Evolutionary conservation across 768 basidiomycete species (phyloP).

Genomic region (Agrocybe praecox): DNA sequence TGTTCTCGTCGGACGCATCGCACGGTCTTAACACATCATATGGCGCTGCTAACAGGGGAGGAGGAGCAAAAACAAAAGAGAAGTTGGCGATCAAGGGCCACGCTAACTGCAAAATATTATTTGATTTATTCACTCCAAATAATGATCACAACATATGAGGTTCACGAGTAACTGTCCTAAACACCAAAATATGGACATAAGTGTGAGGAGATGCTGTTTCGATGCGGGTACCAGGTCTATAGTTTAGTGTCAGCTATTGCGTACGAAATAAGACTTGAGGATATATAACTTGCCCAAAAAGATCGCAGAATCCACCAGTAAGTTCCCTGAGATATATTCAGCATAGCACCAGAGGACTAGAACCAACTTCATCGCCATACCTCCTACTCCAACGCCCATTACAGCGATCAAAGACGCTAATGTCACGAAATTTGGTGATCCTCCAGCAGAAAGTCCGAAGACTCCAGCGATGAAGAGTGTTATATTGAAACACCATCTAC

Average conservation of each 20-base stretch:
- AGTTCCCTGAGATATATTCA: slow-evolving; percentile 36
- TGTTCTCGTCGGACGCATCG: no score
- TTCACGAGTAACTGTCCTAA: slow-evolving; percentile 69
- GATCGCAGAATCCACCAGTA: slow-evolving; percentile 76
- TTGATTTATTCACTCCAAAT: not conserved
- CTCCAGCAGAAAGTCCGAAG: slow-evolving; percentile 67
- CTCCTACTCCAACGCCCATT: slow-evolving; percentile 70
- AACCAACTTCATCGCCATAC: slow-evolving; percentile 21
- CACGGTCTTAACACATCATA: no score
- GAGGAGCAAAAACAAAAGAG: slow-evolving; percentile 45
- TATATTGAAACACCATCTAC: slow-evolving; percentile 66
- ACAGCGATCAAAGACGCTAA: slow-evolving; percentile 55
- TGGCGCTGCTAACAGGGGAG: no score
- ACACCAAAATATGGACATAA: slow-evolving; percentile 81
- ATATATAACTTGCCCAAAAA: slow-evolving; percentile 55
- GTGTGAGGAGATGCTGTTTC: slow-evolving; percentile 73
- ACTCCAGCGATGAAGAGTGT: slow-evolving; percentile 69
- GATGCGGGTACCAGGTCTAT: slow-evolving; percentile 69
- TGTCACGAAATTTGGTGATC: slow-evolving; percentile 52
- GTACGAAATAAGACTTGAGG: not conserved
- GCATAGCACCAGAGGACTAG: slow-evolving; percentile 4
- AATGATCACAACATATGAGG: slow-evolving; percentile 22
- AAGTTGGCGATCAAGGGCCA: slow-evolving; percentile 76
- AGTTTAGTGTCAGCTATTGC: not conserved
- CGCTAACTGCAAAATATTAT: slow-evolving; percentile 31